Conservation (phyloP, 805 yeast species). For the Spathaspora boniae region DNA sequence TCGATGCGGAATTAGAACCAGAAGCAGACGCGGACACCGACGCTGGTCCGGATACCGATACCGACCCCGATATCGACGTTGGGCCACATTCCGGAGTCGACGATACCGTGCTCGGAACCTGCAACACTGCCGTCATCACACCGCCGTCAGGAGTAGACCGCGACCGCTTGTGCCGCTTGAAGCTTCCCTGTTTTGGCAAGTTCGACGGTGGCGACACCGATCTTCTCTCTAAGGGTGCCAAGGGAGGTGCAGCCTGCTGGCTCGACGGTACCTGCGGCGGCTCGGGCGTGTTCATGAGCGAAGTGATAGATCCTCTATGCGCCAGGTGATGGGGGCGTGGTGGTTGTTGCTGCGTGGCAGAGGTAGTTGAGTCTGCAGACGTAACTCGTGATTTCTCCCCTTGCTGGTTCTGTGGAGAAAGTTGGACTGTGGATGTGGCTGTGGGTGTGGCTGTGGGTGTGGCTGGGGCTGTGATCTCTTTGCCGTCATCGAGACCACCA, state of each 20-base stretch:
- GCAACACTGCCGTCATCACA: neutral
- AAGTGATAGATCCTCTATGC: no score
- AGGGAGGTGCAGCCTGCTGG: neutral
- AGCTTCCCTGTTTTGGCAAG: conserved; percentile 7
- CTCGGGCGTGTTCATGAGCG: no score
- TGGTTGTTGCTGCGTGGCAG: no score
- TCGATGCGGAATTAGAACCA: no score
- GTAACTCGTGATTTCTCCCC: neutral
- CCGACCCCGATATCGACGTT: no score
- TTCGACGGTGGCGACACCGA: conserved; percentile 6
- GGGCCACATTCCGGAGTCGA: conserved; percentile 1
- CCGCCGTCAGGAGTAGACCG: conserved; percentile 17
- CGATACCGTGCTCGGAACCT: neutral
- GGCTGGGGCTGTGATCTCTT: conserved; percentile 3
- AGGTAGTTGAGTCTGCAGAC: conserved; percentile 5
- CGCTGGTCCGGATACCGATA: no score
- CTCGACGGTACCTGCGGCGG: neutral
- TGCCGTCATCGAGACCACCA: no score
- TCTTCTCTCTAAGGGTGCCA: no score
- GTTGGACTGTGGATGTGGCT: neutral
- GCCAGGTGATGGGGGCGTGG: no score
- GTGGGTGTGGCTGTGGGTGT: conserved; percentile 1
- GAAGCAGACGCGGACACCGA: no score
- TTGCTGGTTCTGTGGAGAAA: conserved; percentile 1
- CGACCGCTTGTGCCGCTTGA: conserved; percentile 21